phyloP scores from a whole-genome alignment of 164 flowering plant species.

The Berberis vulgaris region DNA sequence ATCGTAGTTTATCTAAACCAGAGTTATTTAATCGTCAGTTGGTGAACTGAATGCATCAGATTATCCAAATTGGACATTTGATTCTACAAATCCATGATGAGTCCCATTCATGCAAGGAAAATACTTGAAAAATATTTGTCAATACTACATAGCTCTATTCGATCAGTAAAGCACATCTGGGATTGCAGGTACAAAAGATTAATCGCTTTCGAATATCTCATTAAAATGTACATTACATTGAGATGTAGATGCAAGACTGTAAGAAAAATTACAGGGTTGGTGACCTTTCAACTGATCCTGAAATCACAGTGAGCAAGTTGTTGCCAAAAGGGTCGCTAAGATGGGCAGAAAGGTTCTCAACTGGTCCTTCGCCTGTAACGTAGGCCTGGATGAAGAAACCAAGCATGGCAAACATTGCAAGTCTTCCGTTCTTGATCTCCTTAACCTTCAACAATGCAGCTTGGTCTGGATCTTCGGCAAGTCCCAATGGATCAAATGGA shows the following conservation, averaged over 20 bases:
- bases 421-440: conserved; percentile 96
- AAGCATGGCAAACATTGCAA: conserved; percentile 98
- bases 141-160: background rate
- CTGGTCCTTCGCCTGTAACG: conserved; percentile 95
- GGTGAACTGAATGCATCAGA: too few species aligned
- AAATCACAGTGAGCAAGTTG: conserved; percentile 92
- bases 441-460: conserved; percentile 86
- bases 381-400: conserved; percentile 95
- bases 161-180: conserved; percentile 3
- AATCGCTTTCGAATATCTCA: conserved; percentile 11
- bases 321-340: conserved; percentile 95
- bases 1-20: too few species aligned
- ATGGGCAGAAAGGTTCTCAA: conserved; percentile 83
- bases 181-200: conserved; percentile 5
- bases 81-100: too few species aligned
- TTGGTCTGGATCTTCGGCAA: conserved; percentile 85
- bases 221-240: conserved; percentile 15
- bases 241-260: conserved; percentile 2
- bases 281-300: conserved; percentile 61
- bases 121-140: too few species aligned
- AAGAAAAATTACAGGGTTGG: conserved; percentile 51
- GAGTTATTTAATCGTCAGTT: too few species aligned
- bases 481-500: conserved; percentile 87
- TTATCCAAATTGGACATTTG: too few species aligned
- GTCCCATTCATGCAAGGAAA: too few species aligned